These are phyloP conservation scores for Crithidia thermophila DNA, from an alignment of 208 protist genomes.

Conservation along the genomic window DNA sequence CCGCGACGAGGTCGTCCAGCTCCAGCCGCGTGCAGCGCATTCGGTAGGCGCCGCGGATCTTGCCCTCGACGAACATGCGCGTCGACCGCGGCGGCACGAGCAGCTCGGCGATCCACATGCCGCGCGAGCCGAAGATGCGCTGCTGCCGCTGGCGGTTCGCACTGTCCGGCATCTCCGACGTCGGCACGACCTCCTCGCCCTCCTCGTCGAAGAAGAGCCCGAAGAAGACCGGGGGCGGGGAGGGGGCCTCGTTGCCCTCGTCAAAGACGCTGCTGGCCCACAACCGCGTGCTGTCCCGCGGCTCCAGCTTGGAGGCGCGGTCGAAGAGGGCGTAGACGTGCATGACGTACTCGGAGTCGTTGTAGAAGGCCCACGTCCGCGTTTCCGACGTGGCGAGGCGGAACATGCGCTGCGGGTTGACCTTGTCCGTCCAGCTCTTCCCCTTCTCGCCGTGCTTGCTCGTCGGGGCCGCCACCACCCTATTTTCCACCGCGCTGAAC, in stretches of 20 bases:
- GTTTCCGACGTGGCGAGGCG: conserved; percentile 32
- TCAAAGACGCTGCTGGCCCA: conserved; percentile 27
- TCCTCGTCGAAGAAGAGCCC: conserved; percentile 25
- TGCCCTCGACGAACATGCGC: conserved; percentile 24
- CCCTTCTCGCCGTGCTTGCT: conserved; percentile 1
- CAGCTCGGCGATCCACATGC: conserved; percentile 21
- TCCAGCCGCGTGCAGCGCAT: conserved; percentile 35
- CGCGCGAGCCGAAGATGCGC: conserved; percentile 19
- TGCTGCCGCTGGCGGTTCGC: conserved; percentile 2
- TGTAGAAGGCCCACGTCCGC: conserved; percentile 68
- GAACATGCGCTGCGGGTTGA: conserved; percentile 25
- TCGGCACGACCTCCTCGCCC: conserved; percentile 20
- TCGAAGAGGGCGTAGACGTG: conserved; percentile 53
- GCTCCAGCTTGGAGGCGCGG: conserved; percentile 50
- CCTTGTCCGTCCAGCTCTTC: conserved; percentile 11
- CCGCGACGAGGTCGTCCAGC: conserved; percentile 8
- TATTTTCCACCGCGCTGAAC: conserved; percentile 22
- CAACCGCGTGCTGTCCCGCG: conserved; percentile 33
- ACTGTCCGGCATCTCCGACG: conserved; percentile 24
- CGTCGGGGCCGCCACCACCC: background rate
- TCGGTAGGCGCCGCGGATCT: conserved; percentile 25
- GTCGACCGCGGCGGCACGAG: conserved; percentile 21
- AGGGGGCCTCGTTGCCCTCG: conserved; percentile 15
- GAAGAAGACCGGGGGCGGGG: conserved; percentile 23
- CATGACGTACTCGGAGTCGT: conserved; percentile 56